Base-by-base conservation (phyloP, 192 early-diverging fungal species). In the Coemansia javaensis region DNA sequence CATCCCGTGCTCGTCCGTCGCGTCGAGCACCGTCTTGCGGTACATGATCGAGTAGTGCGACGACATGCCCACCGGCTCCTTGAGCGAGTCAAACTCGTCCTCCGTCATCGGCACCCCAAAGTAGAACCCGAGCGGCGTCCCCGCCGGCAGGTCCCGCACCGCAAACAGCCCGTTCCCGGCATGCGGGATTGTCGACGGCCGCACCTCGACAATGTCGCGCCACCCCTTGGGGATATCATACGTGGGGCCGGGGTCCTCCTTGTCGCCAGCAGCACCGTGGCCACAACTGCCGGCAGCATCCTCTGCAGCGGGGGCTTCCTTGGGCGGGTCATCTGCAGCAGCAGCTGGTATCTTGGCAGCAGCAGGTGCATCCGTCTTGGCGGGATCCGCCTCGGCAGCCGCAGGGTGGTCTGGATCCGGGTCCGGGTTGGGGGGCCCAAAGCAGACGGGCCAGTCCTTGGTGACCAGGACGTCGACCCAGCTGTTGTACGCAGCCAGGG, bases 91-190 rank as follows among this genome's bases (percentile, higher is more conserved):
- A 53, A 90, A 95, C 56, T 95, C 93, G 51, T 90, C 89, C 71
- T 95, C 93, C 2, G 88, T 91, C 89, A 92, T 95, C 8, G 93
- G 93, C 7, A 95, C 89, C 15, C 93, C 93, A 77, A 95, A 95
- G 51, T 95, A 95, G 52, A 94, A 95, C 2, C 93, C 93, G 4
- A 95, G 57, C 0, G 87, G 82, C 14, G 83, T 86, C 7, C 80
- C 79, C 14, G 65, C 76, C 2, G 91, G 90, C 4, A 95, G 40
- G 41, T 82, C 77, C 2, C 84, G 75, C 21, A 56, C 66, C 1
- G 89, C 89, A 76, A 89, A 90, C 5, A 89, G 49, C 0, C 89
- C 89, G 32, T 80, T 79, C n/a, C 89, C 89, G 10, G 84, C 82
- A 35, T 79, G 76, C 7, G 82, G 79, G 35, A 89, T 81, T 0